Evolutionary conservation across 345 rosid genomes (phyloP), one percentile per base, ranked within the genome.

Genomic region (Geranium rotundifolium): DNA sequence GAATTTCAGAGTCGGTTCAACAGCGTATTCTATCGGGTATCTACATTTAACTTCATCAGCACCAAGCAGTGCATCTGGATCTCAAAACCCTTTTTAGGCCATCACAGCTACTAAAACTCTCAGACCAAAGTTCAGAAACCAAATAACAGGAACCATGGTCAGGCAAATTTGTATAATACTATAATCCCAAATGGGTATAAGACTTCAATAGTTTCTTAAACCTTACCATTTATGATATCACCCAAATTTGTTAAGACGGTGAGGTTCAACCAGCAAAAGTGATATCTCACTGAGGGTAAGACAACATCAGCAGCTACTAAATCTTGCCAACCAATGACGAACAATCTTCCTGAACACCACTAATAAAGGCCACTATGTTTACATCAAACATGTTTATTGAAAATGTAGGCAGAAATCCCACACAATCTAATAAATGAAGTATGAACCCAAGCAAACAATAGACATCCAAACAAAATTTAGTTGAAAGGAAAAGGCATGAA

Each of bases 11-110:
- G 14, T 41, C 50, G 10, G 50, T 31, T 31, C 37, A 60, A 74
- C 56, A 52, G 59, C 56, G 39, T 61, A 37, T 62, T 59, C 54
- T 63, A 60, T 19, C 69, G 41, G 63, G 18, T 34, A n/a, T 27
- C 57, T 41, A 58, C 57, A 59, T 63, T 31, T 61, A 4, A 41
- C 50, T 41, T 41, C 50, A 41, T 41, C 50, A 41, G 50, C 50
- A 41, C 10, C 50, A 41, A 41, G 9, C 50, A 41, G 10, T 3
- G 50, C 50, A 41, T 34, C 13, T 41, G 14, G 50, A 41, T 41
- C 14, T 13, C 50, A 41, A 41, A 41, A 41, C 4, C 50, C n/a
- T n/a, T 12, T 41, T 41, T 41, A 41, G 50, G 50, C 50, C 50
- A 41, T 41, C 50, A 41, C 50, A 41, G 50, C 50, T 41, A 41